Conservation (phyloP, 495 filamentous ascomycete genomes). For the Talaromyces proteolyticus region DNA sequence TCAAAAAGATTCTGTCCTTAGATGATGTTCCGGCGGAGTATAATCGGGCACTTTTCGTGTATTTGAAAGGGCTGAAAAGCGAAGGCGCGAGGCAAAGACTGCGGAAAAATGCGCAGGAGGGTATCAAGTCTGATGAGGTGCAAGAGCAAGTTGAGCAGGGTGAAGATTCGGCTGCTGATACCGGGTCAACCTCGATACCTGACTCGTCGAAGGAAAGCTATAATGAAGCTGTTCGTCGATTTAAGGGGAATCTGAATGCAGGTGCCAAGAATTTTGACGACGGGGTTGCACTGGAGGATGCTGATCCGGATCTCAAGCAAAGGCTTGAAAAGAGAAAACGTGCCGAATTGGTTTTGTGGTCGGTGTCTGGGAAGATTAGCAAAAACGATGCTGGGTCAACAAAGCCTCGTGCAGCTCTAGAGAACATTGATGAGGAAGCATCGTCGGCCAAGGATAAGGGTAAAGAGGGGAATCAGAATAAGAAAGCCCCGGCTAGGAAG, state of each 20-base stretch:
- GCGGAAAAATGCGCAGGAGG: constrained; percentile 53
- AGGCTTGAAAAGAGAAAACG: constrained; percentile 37
- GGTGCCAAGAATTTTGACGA: constrained; percentile 15
- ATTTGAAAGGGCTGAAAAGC: constrained; percentile 68
- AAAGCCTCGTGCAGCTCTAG: no score
- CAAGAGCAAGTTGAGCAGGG: not conserved
- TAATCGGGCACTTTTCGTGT: constrained; percentile 57
- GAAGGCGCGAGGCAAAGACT: constrained; percentile 52
- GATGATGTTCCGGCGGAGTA: constrained; percentile 59
- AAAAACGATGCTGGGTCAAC: constrained; percentile 8
- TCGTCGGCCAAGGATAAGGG: not conserved
- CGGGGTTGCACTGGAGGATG: constrained; percentile 15
- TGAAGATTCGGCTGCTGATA: constrained; percentile 22
- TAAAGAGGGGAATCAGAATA: not conserved
- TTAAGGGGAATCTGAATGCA: constrained; percentile 23
- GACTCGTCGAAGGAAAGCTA: constrained; percentile 36
- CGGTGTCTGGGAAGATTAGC: constrained; percentile 23
- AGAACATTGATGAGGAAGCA: no score
- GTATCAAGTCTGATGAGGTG: constrained; percentile 38
- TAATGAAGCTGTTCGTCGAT: constrained; percentile 44
- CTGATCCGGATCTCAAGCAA: constrained; percentile 33
- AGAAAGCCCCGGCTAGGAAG: constrained; percentile 35
- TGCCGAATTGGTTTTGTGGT: constrained; percentile 40
- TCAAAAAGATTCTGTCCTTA: constrained; percentile 73
- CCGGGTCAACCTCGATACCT: constrained; percentile 8